A percentile compares a stretch with the other conserved stretches of the same genome.
These are phyloP conservation scores for Cladosporium halotolerans DNA, from an alignment of 2,329 filamentous ascomycete species.

Conservation along the genomic window DNA sequence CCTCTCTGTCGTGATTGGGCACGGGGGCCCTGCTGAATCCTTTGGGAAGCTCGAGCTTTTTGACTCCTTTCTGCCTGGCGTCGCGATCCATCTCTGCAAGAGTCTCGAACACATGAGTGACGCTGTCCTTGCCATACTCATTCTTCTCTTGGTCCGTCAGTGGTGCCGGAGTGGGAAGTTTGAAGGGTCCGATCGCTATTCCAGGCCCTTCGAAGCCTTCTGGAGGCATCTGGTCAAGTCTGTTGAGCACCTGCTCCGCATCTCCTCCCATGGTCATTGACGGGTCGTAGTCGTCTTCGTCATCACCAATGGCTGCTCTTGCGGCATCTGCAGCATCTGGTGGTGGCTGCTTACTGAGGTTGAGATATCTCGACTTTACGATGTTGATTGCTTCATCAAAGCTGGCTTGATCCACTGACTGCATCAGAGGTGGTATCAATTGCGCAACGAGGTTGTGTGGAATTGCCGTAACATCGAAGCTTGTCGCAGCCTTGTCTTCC, in stretches of 20 bases:
- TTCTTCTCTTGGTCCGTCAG: constrained; percentile 65
- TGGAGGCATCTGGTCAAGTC: constrained; percentile 62
- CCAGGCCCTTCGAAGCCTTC: constrained; percentile 30
- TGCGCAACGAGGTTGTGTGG: constrained; percentile 69
- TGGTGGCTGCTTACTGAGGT: constrained; percentile 29
- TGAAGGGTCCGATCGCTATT: constrained; percentile 66
- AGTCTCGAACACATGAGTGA: constrained; percentile 71
- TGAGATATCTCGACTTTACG: constrained; percentile 38
- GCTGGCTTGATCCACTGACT: constrained; percentile 61
- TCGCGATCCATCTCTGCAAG: constrained; percentile 67
- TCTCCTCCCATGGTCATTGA: constrained; percentile 74
- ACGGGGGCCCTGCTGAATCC: constrained; percentile 65
- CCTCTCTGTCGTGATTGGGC: constrained; percentile 75
- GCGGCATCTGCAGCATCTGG: constrained; percentile 25
- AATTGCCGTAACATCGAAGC: constrained; percentile 77
- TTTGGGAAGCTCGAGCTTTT: constrained; percentile 45
- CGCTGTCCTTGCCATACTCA: constrained; percentile 67
- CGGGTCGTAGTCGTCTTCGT: constrained; percentile 91
- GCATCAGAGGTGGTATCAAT: constrained; percentile 74
- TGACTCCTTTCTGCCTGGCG: constrained; percentile 42
- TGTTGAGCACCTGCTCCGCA: constrained; percentile 70
- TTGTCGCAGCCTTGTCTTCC: constrained; percentile 63
- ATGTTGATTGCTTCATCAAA: constrained; percentile 68
- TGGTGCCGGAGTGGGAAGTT: constrained; percentile 68
- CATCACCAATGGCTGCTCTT: constrained; percentile 40